Percentiles rank a stretch among this genome's conserved stretches.
Evolutionary conservation across 2,329 filamentous ascomycete genomes (phyloP).

Genomic region (Hypoxylon sp.): DNA sequence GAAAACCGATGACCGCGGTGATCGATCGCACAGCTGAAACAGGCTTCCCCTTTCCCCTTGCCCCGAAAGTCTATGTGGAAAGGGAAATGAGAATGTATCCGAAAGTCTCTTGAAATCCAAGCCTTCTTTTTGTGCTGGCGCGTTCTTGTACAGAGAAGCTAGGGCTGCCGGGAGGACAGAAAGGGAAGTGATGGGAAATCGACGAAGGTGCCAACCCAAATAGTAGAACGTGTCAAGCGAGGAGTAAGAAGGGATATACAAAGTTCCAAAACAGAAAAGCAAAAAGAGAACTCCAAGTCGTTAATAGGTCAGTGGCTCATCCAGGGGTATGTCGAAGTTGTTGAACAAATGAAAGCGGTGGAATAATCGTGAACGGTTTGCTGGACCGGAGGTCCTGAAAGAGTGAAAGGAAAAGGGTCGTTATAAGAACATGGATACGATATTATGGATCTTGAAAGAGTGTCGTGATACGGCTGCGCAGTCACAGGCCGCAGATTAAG

Average conservation of each 20-base stretch:
- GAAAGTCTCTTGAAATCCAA: constrained; percentile 36
- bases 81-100: constrained; percentile 34
- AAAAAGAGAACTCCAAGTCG: constrained; percentile 52
- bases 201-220: constrained; percentile 33
- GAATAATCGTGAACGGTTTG: constrained; percentile 45
- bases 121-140: constrained; percentile 38
- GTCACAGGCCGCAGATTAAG: constrained; percentile 24
- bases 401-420: constrained; percentile 49
- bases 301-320: constrained; percentile 57
- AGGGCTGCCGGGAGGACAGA: constrained; percentile 14
- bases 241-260: constrained; percentile 45
- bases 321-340: constrained; percentile 49
- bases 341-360: constrained; percentile 49
- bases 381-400: constrained; percentile 42
- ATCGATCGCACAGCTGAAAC: constrained; percentile 41
- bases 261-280: constrained; percentile 39
- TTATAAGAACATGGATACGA: constrained; percentile 56
- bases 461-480: constrained; percentile 36
- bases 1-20: constrained; percentile 37
- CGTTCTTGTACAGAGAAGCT: constrained; percentile 41
- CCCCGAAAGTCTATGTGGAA: constrained; percentile 42
- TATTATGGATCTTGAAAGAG: constrained; percentile 44
- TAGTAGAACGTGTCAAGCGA: constrained; percentile 19
- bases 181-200: constrained; percentile 19
- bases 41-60: constrained; percentile 36